Evolutionary conservation across 331 rosid genomes (phyloP).

Genomic region (Acacia pycnantha): DNA sequence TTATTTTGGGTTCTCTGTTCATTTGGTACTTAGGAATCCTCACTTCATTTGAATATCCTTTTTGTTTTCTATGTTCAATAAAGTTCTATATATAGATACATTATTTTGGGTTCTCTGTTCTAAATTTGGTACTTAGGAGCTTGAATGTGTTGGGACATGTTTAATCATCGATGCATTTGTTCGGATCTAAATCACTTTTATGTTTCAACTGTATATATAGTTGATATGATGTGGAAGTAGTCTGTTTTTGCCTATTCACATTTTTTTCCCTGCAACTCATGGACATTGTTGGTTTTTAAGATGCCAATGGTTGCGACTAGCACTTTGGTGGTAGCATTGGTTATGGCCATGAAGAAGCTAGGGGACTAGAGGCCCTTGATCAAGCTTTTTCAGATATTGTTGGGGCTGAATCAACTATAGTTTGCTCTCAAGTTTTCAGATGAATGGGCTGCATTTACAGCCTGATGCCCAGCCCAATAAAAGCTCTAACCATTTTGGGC

Average conservation of each 20-base stretch:
- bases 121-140: background rate
- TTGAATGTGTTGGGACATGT: background rate
- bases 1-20: too few relatives aligned
- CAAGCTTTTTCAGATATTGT: constrained; percentile 81
- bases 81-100: too few relatives aligned
- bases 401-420: constrained; percentile 88
- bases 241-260: background rate
- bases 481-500: too few relatives aligned
- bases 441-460: too few relatives aligned
- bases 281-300: constrained; percentile 11
- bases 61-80: too few relatives aligned
- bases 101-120: too few relatives aligned
- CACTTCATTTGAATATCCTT: too few relatives aligned
- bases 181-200: constrained; percentile 1
- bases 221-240: background rate
- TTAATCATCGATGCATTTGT: background rate
- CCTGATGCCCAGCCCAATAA: too few relatives aligned
- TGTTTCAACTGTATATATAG: background rate
- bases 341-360: constrained; percentile 96
- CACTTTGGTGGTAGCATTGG: constrained; percentile 64
- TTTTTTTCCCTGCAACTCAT: background rate
- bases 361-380: constrained; percentile 94
- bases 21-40: too few relatives aligned
- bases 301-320: background rate
- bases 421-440: constrained; percentile 91